phyloP scores from a whole-genome alignment of 805 yeast species.

The Candida sphagnicola region DNA sequence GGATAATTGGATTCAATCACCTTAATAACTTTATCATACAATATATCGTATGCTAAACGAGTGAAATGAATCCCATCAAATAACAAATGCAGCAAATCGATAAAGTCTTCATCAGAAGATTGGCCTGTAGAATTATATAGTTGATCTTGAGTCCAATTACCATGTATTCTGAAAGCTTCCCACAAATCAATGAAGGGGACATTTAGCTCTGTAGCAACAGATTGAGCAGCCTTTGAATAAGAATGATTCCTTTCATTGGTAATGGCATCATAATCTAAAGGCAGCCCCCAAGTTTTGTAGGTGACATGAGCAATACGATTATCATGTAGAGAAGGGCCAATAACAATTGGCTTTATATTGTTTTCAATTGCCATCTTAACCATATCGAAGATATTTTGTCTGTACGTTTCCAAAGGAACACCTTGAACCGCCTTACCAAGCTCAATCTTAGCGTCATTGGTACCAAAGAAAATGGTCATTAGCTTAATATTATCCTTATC shows the following conservation, averaged over 20 bases:
- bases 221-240: conserved; percentile 50
- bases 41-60: conserved; percentile 48
- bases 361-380: conserved; percentile 35
- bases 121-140: conserved; percentile 32
- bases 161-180: conserved; percentile 32
- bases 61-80: conserved; percentile 61
- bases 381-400: conserved; percentile 44
- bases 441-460: conserved; percentile 54
- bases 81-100: conserved; percentile 10
- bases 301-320: conserved; percentile 17
- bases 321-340: conserved; percentile 63
- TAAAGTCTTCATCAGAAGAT: conserved; percentile 7
- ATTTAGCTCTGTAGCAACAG: conserved; percentile 39
- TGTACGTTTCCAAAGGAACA: conserved; percentile 50
- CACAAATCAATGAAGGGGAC: conserved; percentile 61
- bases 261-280: no score
- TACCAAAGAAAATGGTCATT: conserved; percentile 69
- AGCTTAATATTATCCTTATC: conserved; percentile 28
- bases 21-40: conserved; percentile 39
- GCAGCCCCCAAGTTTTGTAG: conserved; percentile 10
- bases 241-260: conserved; percentile 39
- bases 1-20: conserved; percentile 44
- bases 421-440: conserved; percentile 25
- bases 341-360: conserved; percentile 50
- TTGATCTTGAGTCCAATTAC: conserved; percentile 33